These are phyloP conservation scores for Parsonsia alboflavescens DNA, from an alignment of 257 asterid species.

Conservation along the genomic window DNA sequence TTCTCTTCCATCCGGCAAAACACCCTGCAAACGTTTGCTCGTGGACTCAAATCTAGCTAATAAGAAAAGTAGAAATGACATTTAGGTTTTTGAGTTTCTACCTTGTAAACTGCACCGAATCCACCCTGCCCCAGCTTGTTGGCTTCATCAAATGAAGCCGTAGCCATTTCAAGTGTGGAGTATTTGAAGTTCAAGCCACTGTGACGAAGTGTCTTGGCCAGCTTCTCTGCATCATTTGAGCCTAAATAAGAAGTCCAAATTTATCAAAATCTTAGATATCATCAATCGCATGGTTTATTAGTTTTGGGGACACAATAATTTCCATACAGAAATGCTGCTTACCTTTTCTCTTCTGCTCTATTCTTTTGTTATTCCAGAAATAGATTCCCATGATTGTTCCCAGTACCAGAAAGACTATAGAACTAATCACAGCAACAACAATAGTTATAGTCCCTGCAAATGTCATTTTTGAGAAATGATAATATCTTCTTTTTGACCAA, in stretches of 20 bases:
- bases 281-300: background rate
- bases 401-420: constrained; percentile 42
- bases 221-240: constrained; percentile 16
- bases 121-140: constrained; percentile 34
- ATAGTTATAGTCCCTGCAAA: constrained; percentile 50
- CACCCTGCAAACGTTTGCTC: constrained; percentile 6
- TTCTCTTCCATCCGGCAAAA: constrained; percentile 22
- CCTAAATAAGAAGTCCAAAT: constrained; percentile 5
- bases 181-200: constrained; percentile 26
- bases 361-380: constrained; percentile 46
- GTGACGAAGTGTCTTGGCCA: constrained; percentile 13
- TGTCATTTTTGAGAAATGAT: constrained; percentile 1
- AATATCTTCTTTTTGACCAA: background rate
- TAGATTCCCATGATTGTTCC: constrained; percentile 41
- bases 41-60: too few relatives aligned
- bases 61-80: background rate
- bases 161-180: constrained; percentile 21
- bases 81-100: background rate
- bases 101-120: constrained; percentile 30
- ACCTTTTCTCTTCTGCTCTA: constrained; percentile 79
- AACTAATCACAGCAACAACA: constrained; percentile 43
- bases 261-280: background rate
- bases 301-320: too few relatives aligned
- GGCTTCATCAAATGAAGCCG: constrained; percentile 13
- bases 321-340: background rate